Base-by-base conservation (phyloP, 1,284 basidiomycete species). In the Bjerkandera adusta region DNA sequence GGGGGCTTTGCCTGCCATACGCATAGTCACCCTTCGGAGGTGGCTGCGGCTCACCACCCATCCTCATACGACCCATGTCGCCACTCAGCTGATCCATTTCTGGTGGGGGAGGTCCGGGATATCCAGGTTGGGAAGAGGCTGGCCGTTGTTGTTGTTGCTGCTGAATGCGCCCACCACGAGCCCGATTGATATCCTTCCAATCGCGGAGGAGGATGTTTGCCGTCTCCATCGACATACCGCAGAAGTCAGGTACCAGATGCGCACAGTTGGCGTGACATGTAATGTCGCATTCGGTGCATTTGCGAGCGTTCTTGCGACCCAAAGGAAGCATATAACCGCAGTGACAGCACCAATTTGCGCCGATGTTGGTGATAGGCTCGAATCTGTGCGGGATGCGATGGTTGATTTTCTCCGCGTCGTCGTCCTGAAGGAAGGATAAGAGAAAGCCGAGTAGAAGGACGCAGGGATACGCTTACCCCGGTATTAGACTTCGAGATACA, bases 141-240 rank as follows among this genome's bases (percentile, higher is more conserved):
- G n/a, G n/a, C n/a, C n/a, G n/a, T 32, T 52, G 59, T 26, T 48
- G 55, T 43, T 39, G 50, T 44, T 12, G 54, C 30, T 60, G 65
- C 66, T 50, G 66, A 47, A 67, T 68, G 60, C 73, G 75, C 47
- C 72, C 72, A 11, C 67, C 69, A 26, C 67, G 78, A 57, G 68
- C 65, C 63, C 83, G 73, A 61, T 88, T 85, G 63, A 89, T 87
- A 57, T 85, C 92, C 62, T 94, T 89, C 75, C 93, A 87, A 66
- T 96, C 89, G 51, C 87, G 85, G 46, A 99, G 78, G 21, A 99
- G 77, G 61, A 89, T 85, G 66, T 98, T 98, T 33, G 97, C 97
- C 51, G 92, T 97, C 68, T 97, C 97, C 96, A 99, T 99, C 18
- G 93, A 94, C 96, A 99, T 98, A 42, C 97, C 97, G 63, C 97